Base-by-base conservation (phyloP, 352 stramenopile species). In the Globisporangium acanthophoron region DNA sequence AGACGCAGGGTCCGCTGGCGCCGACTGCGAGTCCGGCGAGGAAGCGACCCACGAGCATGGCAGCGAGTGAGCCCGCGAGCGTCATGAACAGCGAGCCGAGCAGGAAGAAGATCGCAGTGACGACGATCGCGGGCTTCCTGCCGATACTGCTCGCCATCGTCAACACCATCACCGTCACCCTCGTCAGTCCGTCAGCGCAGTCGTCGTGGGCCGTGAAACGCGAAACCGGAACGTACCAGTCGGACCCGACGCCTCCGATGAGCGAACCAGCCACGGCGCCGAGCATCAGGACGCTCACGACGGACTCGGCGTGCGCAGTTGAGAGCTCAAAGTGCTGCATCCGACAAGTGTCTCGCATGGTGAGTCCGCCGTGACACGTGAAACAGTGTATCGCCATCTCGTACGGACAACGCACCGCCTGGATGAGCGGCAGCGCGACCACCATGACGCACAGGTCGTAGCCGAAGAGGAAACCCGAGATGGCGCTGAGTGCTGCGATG, bases 361-460 rank as follows among this genome's bases (percentile, higher is more conserved):
- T 7, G 13, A 53, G 50, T 0, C 16, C 18, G 21, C 29, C 3
- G 16, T 20, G 24, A 27, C 24, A 27, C 15, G 20, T 11, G 9
- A 21, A 18, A 21, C n/a, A 9, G 2, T n/a, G 15, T 45, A 7
- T 45, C 13, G 16, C 12, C 20, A 48, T 6, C 45, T n/a, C 21
- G 37, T 13, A 39, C 9, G 37, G 1, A 16, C 8, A 20, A 49
- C 29, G 48, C 31, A 83, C 74, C 62, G 71, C 41, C 47, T 88
- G 70, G 60, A 90, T 88, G 8, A 87, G 71, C 37, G 80, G 78
- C 52, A 90, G 59, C 12, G 78, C 80, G 27, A 90, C 62, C 15
- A 90, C 74, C 80, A 90, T 90, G 57, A 90, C 80, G 44, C 80
- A 90, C 24, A 90, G 61, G 51, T 90, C 80, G 61, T 90, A 90